A percentile compares a stretch with the other conserved stretches of the same genome.
Conservation (phyloP, 495 filamentous ascomycete genomes). For the Neurospora sublineolata region DNA sequence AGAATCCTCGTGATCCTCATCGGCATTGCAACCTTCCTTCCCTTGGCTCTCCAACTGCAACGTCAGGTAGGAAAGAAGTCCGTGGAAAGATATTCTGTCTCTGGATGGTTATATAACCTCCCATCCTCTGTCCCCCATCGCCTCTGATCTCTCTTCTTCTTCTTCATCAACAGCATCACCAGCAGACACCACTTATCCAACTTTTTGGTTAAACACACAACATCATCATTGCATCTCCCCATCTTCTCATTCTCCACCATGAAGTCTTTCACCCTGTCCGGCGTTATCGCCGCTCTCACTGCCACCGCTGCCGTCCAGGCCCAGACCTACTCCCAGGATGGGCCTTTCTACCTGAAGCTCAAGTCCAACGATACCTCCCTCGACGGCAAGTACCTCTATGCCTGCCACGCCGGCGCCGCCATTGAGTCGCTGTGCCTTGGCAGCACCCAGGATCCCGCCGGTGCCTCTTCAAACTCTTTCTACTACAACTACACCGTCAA, state of each 20-base stretch:
- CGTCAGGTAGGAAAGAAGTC: not conserved
- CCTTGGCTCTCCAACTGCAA: not conserved
- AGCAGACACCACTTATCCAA: slow-evolving; percentile 1
- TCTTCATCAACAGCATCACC: not conserved
- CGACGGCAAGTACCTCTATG: slow-evolving; percentile 26
- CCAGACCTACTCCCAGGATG: slow-evolving; percentile 25
- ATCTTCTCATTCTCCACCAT: slow-evolving; percentile 9
- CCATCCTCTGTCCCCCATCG: not conserved
- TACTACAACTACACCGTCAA: slow-evolving; percentile 31
- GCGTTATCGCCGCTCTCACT: slow-evolving; percentile 2
- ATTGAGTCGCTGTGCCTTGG: slow-evolving; percentile 41
- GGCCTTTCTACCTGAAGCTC: slow-evolving; percentile 32
- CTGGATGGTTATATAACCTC: not conserved
- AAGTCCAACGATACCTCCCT: slow-evolving; percentile 19
- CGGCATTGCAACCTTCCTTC: not conserved
- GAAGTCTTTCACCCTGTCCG: slow-evolving; percentile 8
- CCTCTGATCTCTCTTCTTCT: not conserved
- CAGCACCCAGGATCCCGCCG: slow-evolving; percentile 7
- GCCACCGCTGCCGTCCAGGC: slow-evolving; percentile 22
- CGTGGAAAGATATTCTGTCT: not conserved
- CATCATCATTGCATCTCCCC: slow-evolving; percentile 1
- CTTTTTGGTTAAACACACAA: not conserved
- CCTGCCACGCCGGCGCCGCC: slow-evolving; percentile 47
- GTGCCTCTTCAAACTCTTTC: slow-evolving; percentile 7
- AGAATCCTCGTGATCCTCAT: not conserved